These are phyloP conservation scores for Colletotrichum cuscutae DNA, from an alignment of 2,329 filamentous ascomycete genomes.

Conservation along the genomic window DNA sequence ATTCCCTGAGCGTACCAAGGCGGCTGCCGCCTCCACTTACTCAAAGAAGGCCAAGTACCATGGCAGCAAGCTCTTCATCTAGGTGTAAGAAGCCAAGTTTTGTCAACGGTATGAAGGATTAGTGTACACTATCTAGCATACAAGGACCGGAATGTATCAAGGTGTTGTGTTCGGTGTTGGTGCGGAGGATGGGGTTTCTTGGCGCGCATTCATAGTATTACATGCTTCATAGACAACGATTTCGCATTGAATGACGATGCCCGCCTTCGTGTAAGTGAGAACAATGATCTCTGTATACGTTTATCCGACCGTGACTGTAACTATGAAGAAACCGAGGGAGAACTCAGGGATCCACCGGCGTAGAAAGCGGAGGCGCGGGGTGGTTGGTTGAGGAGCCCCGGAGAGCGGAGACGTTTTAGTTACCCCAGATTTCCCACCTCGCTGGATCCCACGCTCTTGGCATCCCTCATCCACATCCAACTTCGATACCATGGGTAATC, in stretches of 20 bases:
- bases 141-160: background rate
- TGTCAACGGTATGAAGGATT: background rate
- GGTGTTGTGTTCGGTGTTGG: background rate
- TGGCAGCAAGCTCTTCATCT: slow-evolving; percentile 59
- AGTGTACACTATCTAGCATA: background rate
- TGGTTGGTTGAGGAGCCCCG: background rate
- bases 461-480: background rate
- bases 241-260: too few species aligned
- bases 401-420: background rate
- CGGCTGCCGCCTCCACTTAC: slow-evolving; percentile 43
- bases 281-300: background rate
- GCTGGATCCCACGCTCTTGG: background rate
- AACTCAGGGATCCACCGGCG: background rate
- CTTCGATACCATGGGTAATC: background rate
- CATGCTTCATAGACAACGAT: background rate
- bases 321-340: background rate
- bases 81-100: slow-evolving; percentile 40
- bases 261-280: background rate
- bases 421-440: slow-evolving; percentile 13
- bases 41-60: slow-evolving; percentile 58
- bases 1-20: slow-evolving; percentile 65
- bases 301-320: too few species aligned
- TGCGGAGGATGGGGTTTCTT: background rate
- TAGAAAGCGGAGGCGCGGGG: background rate
- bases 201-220: background rate